Evolutionary conservation across 805 yeast genomes (phyloP), one percentile per base, ranked within the genome.

Genomic region (Lachancea thermotolerans): DNA sequence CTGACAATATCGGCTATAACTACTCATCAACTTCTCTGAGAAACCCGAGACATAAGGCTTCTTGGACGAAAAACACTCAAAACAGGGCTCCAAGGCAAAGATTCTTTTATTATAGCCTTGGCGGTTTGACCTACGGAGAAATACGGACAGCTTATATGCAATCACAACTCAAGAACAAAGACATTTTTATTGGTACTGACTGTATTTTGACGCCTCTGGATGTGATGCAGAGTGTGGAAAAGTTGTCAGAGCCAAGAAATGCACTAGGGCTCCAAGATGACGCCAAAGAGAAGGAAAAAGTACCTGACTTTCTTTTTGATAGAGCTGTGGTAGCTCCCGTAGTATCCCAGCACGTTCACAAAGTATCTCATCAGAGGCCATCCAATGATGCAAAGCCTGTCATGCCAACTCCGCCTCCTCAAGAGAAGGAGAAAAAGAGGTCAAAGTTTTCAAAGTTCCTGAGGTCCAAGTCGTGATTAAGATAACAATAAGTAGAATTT

Each of bases 71-170:
- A 48, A 67, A 71, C 15, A 60, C 56, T 44, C 42, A 63, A 3
- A 57, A 52, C 34, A 66, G 60, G 38, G 68, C 67, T 2, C 69
- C 71, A 39, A 70, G 79, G 52, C 96, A 87, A 58, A 70, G 93
- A 41, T 70, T 90, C 7, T 77, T 90, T 52, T 77, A 89, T 46
- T 93, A 80, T 58, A 75, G 88, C 25, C 83, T 95, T 1, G 99
- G 99, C 17, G 99, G 98, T 8, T 65, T 85, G 16, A 87, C 98
- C 0, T 78, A 82, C 52, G 76, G 90, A 2, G 99, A 93, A 63
- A 68, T 84, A 27, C 75, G 91, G 50, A 74, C 86, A 10, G 80
- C 82, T 3, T 82, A 85, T 54, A 91, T 86, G 50, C 71, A 88
- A 39, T 75, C 87, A 8, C 64, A 68, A 14, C 62, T 73, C 37